Evolutionary conservation across 139 green algal genomes (phyloP).

Genomic region (Closterium sp.): DNA sequence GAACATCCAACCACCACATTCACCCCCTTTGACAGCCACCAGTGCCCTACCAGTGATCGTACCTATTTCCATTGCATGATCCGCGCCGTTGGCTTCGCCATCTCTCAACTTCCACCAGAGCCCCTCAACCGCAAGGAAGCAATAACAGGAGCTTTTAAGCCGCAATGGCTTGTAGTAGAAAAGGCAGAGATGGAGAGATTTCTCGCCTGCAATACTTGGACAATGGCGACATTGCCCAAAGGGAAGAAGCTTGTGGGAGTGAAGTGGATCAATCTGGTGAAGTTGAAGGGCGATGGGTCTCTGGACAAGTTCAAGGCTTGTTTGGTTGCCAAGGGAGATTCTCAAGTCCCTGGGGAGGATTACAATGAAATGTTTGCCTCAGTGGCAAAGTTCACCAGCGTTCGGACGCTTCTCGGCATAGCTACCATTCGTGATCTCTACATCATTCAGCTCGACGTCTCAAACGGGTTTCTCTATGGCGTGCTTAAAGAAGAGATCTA

Average conservation of each 20-base stretch:
- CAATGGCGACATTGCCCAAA: neutral
- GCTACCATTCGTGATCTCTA: neutral
- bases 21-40: too few species aligned
- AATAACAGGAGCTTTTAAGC: neutral
- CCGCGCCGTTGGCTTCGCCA: neutral
- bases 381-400: neutral
- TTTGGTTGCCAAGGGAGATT: neutral
- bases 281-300: neutral
- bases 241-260: neutral
- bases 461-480: neutral
- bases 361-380: neutral
- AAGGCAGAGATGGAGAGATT: neutral
- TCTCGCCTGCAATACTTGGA: neutral
- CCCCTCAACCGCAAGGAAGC: neutral
- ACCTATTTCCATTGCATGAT: neutral
- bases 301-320: neutral
- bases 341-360: neutral
- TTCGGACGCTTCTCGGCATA: neutral
- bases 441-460: neutral
- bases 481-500: neutral
- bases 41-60: too few species aligned
- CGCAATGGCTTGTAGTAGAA: neutral
- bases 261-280: neutral
- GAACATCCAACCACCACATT: too few species aligned
- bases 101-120: neutral